Evolutionary conservation across 2,329 filamentous ascomycete species (phyloP).

Genomic region (Hortaea werneckii): DNA sequence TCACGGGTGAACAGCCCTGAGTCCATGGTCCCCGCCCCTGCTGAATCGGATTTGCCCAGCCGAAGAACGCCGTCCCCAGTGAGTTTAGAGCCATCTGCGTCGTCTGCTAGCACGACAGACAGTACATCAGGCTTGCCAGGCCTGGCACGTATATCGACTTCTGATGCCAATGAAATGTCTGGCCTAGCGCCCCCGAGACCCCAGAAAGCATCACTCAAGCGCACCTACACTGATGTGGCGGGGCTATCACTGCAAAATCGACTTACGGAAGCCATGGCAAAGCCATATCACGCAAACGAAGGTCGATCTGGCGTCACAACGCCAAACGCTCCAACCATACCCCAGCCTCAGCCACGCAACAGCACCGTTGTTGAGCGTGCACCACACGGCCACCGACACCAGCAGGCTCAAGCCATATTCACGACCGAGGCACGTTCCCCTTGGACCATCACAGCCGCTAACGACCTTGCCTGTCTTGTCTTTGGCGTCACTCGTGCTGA

Average conservation of each 20-base stretch:
- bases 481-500: slow-evolving; percentile 98
- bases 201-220: slow-evolving; percentile 47
- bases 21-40: not conserved
- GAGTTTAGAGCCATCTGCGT: not conserved
- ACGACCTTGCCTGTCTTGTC: slow-evolving; percentile 91
- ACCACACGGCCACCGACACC: slow-evolving; percentile 75
- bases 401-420: slow-evolving; percentile 95
- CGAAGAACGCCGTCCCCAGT: not conserved
- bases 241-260: slow-evolving; percentile 68
- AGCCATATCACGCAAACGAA: slow-evolving; percentile 60
- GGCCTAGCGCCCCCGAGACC: slow-evolving; percentile 21
- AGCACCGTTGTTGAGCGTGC: slow-evolving; percentile 29
- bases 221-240: slow-evolving; percentile 77
- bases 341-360: slow-evolving; percentile 23
- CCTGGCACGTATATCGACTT: slow-evolving; percentile 31
- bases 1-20: slow-evolving; percentile 23
- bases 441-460: slow-evolving; percentile 93
- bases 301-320: slow-evolving; percentile 33
- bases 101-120: not conserved
- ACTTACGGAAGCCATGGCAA: slow-evolving; percentile 73
- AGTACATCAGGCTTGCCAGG: slow-evolving; percentile 21
- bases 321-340: slow-evolving; percentile 7
- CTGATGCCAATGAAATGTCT: slow-evolving; percentile 5
- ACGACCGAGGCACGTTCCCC: slow-evolving; percentile 84
- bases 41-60: not conserved